Conservation (phyloP, 768 basidiomycete genomes). For the Rhizopogon roseolus region DNA sequence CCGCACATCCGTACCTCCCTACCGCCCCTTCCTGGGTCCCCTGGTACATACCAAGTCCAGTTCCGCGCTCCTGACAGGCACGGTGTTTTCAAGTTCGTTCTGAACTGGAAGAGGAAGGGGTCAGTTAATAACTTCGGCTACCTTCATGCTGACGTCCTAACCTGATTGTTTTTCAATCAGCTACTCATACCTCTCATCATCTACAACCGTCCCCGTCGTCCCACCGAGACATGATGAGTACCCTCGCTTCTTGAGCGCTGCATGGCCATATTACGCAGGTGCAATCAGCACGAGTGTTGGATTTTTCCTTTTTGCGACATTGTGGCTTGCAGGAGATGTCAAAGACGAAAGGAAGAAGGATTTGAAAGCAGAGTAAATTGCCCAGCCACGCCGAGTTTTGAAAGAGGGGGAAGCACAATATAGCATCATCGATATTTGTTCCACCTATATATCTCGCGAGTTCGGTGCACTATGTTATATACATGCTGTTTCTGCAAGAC, state of each 20-base stretch:
- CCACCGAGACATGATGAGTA: conserved; percentile 95
- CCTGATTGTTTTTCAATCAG: conserved; percentile 31
- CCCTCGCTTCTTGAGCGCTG: conserved; percentile 90
- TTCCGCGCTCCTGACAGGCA: conserved; percentile 94
- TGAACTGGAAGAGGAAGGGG: conserved; percentile 89
- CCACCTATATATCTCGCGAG: neutral
- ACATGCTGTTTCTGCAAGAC: conserved; percentile 8
- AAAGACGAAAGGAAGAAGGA: conserved; percentile 53
- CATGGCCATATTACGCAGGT: conserved; percentile 93
- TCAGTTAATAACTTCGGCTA: conserved; percentile 30
- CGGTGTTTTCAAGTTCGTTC: conserved; percentile 96
- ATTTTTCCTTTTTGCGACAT: conserved; percentile 79
- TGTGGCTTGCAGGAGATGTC: conserved; percentile 88
- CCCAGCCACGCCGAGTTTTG: no score
- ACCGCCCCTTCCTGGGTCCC: conserved; percentile 45
- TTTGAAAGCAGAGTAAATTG: conserved; percentile 22
- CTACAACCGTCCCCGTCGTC: conserved; percentile 79
- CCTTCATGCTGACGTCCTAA: neutral
- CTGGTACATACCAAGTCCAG: conserved; percentile 71
- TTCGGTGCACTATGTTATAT: neutral
- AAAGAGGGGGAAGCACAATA: conserved; percentile 3
- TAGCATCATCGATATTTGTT: neutral
- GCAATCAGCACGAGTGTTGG: conserved; percentile 85
- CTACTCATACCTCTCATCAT: conserved; percentile 67
- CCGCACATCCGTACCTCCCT: conserved; percentile 88